A percentile compares a stretch with the other conserved stretches of the same genome.
Conservation (phyloP, 495 filamentous ascomycete genomes). For the Baudoinia panamericana region DNA sequence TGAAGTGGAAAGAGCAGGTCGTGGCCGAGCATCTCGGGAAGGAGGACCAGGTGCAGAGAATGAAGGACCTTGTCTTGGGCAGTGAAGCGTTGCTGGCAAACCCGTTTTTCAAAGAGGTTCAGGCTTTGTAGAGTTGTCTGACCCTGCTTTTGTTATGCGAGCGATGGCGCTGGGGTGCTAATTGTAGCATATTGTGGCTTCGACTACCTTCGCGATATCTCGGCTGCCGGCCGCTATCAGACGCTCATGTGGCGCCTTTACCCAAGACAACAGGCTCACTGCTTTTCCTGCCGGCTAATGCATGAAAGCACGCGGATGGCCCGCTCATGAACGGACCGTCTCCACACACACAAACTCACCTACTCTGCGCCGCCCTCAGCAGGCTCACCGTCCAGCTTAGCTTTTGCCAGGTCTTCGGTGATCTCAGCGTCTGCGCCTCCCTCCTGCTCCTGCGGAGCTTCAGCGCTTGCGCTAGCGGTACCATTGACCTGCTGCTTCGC, state of each 20-base stretch:
- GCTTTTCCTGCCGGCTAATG: too few relatives aligned
- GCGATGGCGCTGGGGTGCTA: too few relatives aligned
- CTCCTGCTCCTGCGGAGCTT: conserved; percentile 44
- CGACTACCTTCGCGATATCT: too few relatives aligned
- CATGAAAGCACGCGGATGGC: too few relatives aligned
- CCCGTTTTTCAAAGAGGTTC: conserved; percentile 80
- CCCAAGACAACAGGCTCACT: too few relatives aligned
- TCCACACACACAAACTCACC: too few relatives aligned
- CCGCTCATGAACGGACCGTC: too few relatives aligned
- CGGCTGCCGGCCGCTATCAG: too few relatives aligned
- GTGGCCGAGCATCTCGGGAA: conserved; percentile 50
- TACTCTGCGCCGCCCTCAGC: conserved; percentile 4
- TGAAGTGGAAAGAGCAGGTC: conserved; percentile 79
- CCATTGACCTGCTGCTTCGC: conserved; percentile 41
- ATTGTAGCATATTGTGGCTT: too few relatives aligned
- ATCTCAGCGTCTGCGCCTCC: conserved; percentile 45
- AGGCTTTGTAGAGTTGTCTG: conserved; percentile 55
- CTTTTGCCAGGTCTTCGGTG: conserved; percentile 45
- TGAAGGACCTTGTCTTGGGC: conserved; percentile 63
- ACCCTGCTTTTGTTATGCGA: too few relatives aligned
- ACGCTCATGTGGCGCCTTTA: too few relatives aligned
- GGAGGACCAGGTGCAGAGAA: conserved; percentile 63
- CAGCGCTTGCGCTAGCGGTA: conserved; percentile 36
- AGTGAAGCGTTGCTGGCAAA: conserved; percentile 64
- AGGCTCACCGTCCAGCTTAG: conserved; percentile 37